A percentile compares a stretch with the other conserved stretches of the same genome.
phyloP scores from a whole-genome alignment of 805 yeast species.

The Ogataea saltuana region DNA sequence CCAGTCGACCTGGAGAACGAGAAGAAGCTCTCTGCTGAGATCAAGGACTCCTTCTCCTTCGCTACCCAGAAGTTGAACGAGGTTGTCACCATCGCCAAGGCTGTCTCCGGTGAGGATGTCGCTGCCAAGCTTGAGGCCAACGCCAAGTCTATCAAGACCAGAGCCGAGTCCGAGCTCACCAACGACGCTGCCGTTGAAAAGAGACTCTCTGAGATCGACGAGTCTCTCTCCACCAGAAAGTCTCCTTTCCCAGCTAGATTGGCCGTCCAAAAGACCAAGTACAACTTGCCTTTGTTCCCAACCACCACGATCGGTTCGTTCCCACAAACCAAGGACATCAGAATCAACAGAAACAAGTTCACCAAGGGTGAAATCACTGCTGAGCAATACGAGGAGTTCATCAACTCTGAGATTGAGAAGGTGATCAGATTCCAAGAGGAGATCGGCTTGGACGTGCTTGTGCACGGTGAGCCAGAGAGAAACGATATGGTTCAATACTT shows the following conservation, averaged over 20 bases:
- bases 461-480: constrained; percentile 99
- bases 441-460: constrained; percentile 95
- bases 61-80: constrained; percentile 95
- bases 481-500: constrained; percentile 99
- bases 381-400: constrained; percentile 94
- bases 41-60: constrained; percentile 97
- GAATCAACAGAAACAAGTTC: constrained; percentile 97
- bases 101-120: constrained; percentile 81
- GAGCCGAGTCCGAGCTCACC: constrained; percentile 85
- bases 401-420: constrained; percentile 92
- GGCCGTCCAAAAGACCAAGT: constrained; percentile 79
- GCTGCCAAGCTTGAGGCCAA: constrained; percentile 78
- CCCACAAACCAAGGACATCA: constrained; percentile 99
- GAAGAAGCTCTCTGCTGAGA: constrained; percentile 83
- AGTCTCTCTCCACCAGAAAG: constrained; percentile 77
- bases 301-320: constrained; percentile 99
- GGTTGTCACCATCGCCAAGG: constrained; percentile 89
- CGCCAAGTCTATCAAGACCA: constrained; percentile 80
- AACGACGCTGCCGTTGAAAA: constrained; percentile 88
- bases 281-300: constrained; percentile 98
- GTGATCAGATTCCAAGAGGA: constrained; percentile 99
- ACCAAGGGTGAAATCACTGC: constrained; percentile 94
- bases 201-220: constrained; percentile 78
- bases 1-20: constrained; percentile 95
- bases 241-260: constrained; percentile 86